A percentile compares a stretch with the other conserved stretches of the same genome.
Evolutionary conservation across 2,329 filamentous ascomycete genomes (phyloP).

Genomic region (Elsinoe necatrix): DNA sequence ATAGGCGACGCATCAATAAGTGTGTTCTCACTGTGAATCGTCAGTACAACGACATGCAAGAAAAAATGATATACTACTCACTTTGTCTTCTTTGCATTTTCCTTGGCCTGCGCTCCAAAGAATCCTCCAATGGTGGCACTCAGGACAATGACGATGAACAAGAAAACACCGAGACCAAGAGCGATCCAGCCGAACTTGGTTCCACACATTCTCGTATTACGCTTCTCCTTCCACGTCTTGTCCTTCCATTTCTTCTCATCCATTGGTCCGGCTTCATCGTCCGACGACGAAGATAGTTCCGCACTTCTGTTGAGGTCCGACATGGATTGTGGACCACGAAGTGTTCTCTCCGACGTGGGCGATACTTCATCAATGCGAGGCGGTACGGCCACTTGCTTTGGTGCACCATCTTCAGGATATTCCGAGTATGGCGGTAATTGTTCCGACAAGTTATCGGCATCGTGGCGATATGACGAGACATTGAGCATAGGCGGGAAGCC

Average conservation of each 20-base stretch:
- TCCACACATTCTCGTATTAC: constrained; percentile 30
- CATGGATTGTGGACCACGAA: constrained; percentile 29
- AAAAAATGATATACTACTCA: neutral
- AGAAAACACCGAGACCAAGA: constrained; percentile 23
- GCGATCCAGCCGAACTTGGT: constrained; percentile 30
- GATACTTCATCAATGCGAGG: neutral
- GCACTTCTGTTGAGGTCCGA: constrained; percentile 22
- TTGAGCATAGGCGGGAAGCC: constrained; percentile 52
- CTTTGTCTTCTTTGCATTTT: constrained; percentile 15
- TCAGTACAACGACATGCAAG: constrained; percentile 3
- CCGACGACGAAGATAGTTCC: constrained; percentile 16
- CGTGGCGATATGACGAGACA: constrained; percentile 9
- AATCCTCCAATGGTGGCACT: constrained; percentile 31
- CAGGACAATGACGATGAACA: constrained; percentile 28
- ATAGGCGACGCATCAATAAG: constrained; percentile 44
- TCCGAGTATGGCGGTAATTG: constrained; percentile 85
- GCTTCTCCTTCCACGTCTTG: constrained; percentile 33
- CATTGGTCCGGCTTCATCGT: constrained; percentile 13
- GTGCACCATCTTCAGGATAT: constrained; percentile 66
- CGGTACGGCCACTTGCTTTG: constrained; percentile 18
- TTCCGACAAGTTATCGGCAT: constrained; percentile 52
- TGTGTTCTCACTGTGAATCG: constrained; percentile 1
- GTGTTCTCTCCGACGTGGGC: constrained; percentile 18
- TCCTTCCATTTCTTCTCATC: constrained; percentile 28
- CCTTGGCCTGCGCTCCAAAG: constrained; percentile 22